A percentile compares a stretch with the other conserved stretches of the same genome.
phyloP scores from a whole-genome alignment of 306 rosid species.

The Sindora glabra region DNA sequence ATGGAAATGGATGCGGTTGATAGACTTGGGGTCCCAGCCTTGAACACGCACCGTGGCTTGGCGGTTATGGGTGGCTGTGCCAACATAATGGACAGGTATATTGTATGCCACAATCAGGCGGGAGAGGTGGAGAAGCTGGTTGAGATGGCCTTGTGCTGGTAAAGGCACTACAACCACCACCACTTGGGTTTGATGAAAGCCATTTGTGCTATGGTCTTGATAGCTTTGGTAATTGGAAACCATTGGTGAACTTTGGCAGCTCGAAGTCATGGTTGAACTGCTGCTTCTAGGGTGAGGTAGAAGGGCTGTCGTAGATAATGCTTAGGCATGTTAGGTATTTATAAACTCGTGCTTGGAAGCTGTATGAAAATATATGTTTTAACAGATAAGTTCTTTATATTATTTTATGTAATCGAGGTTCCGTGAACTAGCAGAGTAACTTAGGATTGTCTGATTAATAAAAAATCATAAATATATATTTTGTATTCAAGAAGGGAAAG shows the following conservation, averaged over 20 bases:
- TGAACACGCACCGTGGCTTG: constrained; percentile 36
- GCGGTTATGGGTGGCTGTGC: constrained; percentile 35
- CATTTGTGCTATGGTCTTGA: constrained; percentile 3
- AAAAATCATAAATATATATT: too few species aligned
- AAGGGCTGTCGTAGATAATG: not conserved
- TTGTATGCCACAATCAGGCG: constrained; percentile 25
- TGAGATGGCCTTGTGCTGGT: constrained; percentile 53
- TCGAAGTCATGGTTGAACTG: constrained; percentile 12
- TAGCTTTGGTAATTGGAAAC: constrained; percentile 15
- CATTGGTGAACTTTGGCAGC: constrained; percentile 13
- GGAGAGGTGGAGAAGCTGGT: constrained; percentile 56
- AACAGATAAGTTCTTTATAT: not conserved
- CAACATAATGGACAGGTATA: constrained; percentile 34
- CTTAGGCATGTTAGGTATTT: not conserved
- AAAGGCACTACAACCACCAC: constrained; percentile 38
- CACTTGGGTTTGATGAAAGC: constrained; percentile 21
- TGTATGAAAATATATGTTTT: too few species aligned
- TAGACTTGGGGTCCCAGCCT: constrained; percentile 28
- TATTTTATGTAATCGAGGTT: not conserved
- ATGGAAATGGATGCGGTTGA: constrained; percentile 27
- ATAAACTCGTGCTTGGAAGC: constrained; percentile 2
- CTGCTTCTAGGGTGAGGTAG: not conserved
- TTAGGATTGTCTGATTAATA: not conserved
- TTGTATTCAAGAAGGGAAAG: too few species aligned
- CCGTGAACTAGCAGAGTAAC: not conserved